Conservation (phyloP, 345 rosid species). For the Iberis pinnata region DNA sequence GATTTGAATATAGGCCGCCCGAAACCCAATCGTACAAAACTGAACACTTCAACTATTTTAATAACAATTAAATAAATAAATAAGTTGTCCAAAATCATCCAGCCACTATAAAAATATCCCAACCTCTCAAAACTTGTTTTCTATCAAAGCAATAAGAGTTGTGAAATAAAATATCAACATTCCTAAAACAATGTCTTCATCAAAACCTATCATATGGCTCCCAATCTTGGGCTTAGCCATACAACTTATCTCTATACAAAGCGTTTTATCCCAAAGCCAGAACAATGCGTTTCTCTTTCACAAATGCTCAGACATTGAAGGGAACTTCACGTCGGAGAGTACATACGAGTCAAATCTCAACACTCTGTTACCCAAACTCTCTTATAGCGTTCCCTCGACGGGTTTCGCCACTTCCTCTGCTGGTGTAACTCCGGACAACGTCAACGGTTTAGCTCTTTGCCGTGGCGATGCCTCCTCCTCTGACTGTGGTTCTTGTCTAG, state of each 20-base stretch:
- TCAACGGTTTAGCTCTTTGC: conserved; percentile 51
- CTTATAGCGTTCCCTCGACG: conserved; percentile 34
- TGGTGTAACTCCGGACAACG: conserved; percentile 36
- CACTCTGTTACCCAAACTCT: conserved; percentile 33
- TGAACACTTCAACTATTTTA: conserved; percentile 22
- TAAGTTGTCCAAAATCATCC: not conserved
- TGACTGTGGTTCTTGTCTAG: conserved; percentile 44
- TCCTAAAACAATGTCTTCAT: conserved; percentile 22
- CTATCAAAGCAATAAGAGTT: not conserved
- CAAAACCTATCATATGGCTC: conserved; percentile 7
- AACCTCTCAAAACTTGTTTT: conserved; percentile 5
- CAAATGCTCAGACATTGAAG: conserved; percentile 37
- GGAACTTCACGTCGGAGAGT: conserved; percentile 34
- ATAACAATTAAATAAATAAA: conserved; percentile 7
- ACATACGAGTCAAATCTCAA: conserved; percentile 41
- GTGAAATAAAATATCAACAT: not conserved
- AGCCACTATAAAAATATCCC: conserved; percentile 12
- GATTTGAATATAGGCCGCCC: conserved; percentile 1
- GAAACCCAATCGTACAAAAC: conserved; percentile 8
- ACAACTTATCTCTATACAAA: conserved; percentile 14
- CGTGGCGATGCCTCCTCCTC: conserved; percentile 47
- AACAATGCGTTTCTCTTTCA: conserved; percentile 35
- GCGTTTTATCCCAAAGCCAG: conserved; percentile 24
- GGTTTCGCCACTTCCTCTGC: conserved; percentile 40
- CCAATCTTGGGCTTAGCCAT: conserved; percentile 19